Conservation (phyloP, 2,329 filamentous ascomycete genomes). For the Colletotrichum noveboracense region DNA sequence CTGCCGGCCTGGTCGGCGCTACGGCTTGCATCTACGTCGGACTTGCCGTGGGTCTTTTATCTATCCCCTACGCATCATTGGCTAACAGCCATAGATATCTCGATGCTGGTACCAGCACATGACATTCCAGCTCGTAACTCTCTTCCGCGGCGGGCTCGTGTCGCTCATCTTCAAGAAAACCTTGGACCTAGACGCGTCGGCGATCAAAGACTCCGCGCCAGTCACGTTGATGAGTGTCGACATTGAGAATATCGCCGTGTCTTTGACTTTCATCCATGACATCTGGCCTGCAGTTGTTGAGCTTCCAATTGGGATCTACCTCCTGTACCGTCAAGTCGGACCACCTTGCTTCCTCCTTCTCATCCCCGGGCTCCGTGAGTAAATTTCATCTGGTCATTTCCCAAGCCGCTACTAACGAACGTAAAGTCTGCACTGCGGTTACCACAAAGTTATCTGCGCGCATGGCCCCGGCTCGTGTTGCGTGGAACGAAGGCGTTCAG, state of each 20-base stretch:
- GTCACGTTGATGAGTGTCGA: constrained; percentile 53
- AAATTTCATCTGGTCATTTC: neutral
- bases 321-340: constrained; percentile 40
- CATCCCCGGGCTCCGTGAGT: constrained; percentile 30
- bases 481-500: constrained; percentile 46
- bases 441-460: constrained; percentile 24
- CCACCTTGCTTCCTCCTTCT: constrained; percentile 31
- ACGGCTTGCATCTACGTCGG: constrained; percentile 45
- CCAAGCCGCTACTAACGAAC: constrained; percentile 15
- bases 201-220: constrained; percentile 40
- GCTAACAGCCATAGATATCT: neutral
- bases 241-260: constrained; percentile 38
- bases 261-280: constrained; percentile 34
- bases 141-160: constrained; percentile 38
- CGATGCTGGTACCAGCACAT: constrained; percentile 35
- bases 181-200: constrained; percentile 31
- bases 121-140: constrained; percentile 39
- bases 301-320: constrained; percentile 38
- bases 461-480: constrained; percentile 36
- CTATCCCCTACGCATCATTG: constrained; percentile 8
- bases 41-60: constrained; percentile 37
- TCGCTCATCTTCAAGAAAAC: constrained; percentile 57
- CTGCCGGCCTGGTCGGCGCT: constrained; percentile 45
- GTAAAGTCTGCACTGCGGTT: constrained; percentile 32
- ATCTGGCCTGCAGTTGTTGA: constrained; percentile 44